A percentile compares a stretch with the other conserved stretches of the same genome.
Evolutionary conservation across 441 rosid species (phyloP).

Genomic region (Erodium texanum): DNA sequence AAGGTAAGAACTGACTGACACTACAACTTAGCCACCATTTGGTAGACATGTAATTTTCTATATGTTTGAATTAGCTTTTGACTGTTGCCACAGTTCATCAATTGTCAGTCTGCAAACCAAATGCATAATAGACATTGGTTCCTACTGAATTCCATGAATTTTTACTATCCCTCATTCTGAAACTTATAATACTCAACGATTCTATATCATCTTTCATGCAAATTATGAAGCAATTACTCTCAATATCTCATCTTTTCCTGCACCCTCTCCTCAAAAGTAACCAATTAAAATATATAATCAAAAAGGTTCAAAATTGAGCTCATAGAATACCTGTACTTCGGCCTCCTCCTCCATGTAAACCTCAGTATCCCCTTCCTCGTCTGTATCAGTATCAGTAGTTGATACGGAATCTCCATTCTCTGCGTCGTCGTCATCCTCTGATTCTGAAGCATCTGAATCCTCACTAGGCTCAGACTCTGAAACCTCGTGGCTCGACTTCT

Average conservation of each 20-base stretch:
- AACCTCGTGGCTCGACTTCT: conserved; percentile 6
- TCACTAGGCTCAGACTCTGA: conserved; percentile 11
- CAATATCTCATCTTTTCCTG: not conserved
- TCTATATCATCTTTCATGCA: not conserved
- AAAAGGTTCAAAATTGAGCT: not conserved
- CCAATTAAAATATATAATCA: not conserved
- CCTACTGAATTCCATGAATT: no score
- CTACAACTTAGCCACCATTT: not conserved
- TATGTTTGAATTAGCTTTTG: not conserved
- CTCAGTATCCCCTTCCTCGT: conserved; percentile 37
- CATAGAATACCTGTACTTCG: conserved; percentile 33
- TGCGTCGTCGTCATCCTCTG: conserved; percentile 23
- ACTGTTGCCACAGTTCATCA: not conserved
- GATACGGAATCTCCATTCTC: conserved; percentile 17
- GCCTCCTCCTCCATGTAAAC: conserved; percentile 37
- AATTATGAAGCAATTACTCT: not conserved
- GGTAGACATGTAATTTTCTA: not conserved
- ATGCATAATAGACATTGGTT: no score
- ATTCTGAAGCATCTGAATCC: conserved; percentile 23
- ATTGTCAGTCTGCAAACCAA: not conserved
- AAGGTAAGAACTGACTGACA: not conserved
- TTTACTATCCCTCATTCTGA: no score
- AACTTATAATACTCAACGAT: no score
- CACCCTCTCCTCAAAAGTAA: not conserved
- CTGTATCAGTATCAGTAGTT: conserved; percentile 46